Evolutionary conservation across 1,284 basidiomycete species (phyloP), one percentile per base, ranked within the genome.

Genomic region (Mycosarcoma maydis): DNA sequence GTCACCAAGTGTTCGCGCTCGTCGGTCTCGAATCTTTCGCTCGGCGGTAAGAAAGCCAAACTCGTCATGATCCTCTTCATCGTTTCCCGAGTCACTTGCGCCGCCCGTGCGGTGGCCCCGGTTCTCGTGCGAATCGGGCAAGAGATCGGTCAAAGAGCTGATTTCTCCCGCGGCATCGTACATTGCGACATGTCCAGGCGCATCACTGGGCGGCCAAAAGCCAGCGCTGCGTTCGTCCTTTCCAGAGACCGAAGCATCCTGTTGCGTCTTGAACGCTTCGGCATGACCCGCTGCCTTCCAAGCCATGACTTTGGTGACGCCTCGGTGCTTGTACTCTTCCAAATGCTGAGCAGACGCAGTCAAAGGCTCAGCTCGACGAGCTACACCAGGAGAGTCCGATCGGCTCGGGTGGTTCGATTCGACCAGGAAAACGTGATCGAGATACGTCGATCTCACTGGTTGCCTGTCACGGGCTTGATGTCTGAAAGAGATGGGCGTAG

Each of bases 291-390:
- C 66, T 14, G 58, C 66, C 36, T 58, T 69, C 66, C 66, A 69
- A n/a, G 50, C 66, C n/a, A 27, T 46, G 24, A 69, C 66, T 39
- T 69, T 69, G 39, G 32, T 36, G 6, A 69, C 59, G n/a, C 66
- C 66, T 19, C 16, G 50, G 11, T 58, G 43, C 41, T 55, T 54
- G 19, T 62, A 59, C 16, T 61, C 47, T 13, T 45, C 46, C 41
- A 69, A 39, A 47, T 42, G 37, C 38, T 51, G 36, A 17, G 29
- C 42, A 6, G 62, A 54, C 6, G 34, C 47, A n/a, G 41, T 45
- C 14, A 59, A 11, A 2, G 39, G 22, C 16, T 36, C 45, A 3
- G 57, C 40, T 30, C 65, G 58, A 26, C 65, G 65, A 3, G 45
- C 58, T 6, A 52, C 39, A 10, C 65, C 65, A 3, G 58, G 65